These are phyloP conservation scores for Chalciporus chontae DNA, from an alignment of 768 basidiomycete species.

Conservation along the genomic window DNA sequence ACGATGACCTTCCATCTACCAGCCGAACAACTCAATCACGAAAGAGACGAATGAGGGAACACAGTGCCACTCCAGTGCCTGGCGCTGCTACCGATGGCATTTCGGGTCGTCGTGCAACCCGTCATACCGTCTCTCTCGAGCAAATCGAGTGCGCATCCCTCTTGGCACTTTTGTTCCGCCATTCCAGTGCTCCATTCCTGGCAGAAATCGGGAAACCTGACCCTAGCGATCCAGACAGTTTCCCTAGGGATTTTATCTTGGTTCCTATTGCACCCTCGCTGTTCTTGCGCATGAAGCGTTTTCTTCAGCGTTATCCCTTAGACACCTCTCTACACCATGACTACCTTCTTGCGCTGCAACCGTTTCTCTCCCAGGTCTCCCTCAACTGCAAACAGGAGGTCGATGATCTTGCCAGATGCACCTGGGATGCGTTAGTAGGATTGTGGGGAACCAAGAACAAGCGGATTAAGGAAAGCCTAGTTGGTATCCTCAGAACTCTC, in stretches of 20 bases:
- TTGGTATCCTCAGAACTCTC: constrained; percentile 67
- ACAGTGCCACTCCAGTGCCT: constrained; percentile 21
- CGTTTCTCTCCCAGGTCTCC: constrained; percentile 70
- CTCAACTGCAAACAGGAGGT: constrained; percentile 67
- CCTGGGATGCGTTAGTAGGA: constrained; percentile 62
- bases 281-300: constrained; percentile 55
- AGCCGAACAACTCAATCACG: constrained; percentile 12
- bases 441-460: constrained; percentile 82
- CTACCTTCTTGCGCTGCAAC: constrained; percentile 64
- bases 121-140: constrained; percentile 43
- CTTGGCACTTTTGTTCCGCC: constrained; percentile 56
- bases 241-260: constrained; percentile 26
- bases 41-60: constrained; percentile 26
- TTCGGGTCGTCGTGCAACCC: constrained; percentile 21
- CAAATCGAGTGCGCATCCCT: constrained; percentile 72
- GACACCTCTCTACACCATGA: constrained; percentile 82
- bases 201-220: constrained; percentile 31
- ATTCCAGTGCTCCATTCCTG: constrained; percentile 57
- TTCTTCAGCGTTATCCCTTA: constrained; percentile 60
- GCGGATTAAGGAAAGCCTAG: constrained; percentile 71
- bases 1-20: constrained; percentile 32
- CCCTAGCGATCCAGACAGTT: constrained; percentile 25
- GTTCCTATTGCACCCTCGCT: constrained; percentile 40
- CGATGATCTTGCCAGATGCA: constrained; percentile 51
- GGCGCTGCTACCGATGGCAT: constrained; percentile 17